Conservation (phyloP, 352 stramenopile genomes). For the Peronospora farinosa region DNA sequence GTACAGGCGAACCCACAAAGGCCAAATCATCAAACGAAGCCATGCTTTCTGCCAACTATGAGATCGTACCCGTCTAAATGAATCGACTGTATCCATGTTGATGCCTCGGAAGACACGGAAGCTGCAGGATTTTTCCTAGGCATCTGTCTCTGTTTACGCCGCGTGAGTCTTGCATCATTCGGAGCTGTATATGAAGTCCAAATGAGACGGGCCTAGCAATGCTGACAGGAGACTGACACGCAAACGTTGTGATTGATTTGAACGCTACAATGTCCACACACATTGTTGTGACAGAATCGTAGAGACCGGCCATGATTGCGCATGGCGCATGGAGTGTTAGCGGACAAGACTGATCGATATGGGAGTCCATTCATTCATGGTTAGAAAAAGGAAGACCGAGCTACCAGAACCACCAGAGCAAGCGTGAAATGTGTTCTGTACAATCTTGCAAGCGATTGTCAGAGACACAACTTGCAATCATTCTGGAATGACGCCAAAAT, state of each 20-base stretch:
- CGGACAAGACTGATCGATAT: constrained; percentile 6
- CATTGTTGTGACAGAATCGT: constrained; percentile 13
- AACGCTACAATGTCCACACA: neutral
- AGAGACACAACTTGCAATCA: no score
- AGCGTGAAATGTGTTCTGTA: no score
- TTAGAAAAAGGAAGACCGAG: neutral
- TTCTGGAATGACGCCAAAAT: constrained; percentile 16
- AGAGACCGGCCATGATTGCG: constrained; percentile 12
- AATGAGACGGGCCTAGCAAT: no score
- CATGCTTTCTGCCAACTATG: constrained; percentile 25
- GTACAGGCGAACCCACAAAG: constrained; percentile 34
- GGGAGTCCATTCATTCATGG: neutral
- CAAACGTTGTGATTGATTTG: neutral
- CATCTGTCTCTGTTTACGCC: no score
- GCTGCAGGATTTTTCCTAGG: no score
- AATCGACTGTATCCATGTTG: no score
- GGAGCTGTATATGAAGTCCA: no score
- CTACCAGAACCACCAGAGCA: neutral
- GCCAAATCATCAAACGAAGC: constrained; percentile 71
- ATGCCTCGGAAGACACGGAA: no score
- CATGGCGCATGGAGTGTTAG: constrained; percentile 4
- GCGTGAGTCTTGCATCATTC: no score
- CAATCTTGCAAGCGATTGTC: no score
- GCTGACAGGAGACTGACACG: no score
- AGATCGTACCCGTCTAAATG: no score